A percentile compares a stretch with the other conserved stretches of the same genome.
Evolutionary conservation across 352 stramenopile genomes (phyloP).

Genomic region (Pythium sukuiense): DNA sequence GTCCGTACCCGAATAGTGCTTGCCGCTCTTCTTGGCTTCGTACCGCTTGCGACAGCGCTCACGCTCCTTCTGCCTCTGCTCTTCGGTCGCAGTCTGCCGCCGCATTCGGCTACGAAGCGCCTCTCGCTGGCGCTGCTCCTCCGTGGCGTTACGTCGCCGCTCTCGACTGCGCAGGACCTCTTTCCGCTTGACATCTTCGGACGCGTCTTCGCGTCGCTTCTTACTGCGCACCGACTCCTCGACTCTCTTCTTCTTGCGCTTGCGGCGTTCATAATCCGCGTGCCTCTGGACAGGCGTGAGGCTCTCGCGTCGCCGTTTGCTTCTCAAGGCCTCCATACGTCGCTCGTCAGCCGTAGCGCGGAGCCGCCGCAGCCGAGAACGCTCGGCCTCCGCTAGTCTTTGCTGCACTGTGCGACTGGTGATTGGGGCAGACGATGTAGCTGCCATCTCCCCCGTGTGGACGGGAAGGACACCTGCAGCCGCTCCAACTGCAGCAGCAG

Average conservation of each 20-base stretch:
- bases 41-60: slow-evolving; percentile 71
- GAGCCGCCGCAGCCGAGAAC: slow-evolving; percentile 54
- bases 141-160: slow-evolving; percentile 57
- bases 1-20: slow-evolving; percentile 16
- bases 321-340: slow-evolving; percentile 54
- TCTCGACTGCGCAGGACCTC: slow-evolving; percentile 63
- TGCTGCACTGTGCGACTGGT: slow-evolving; percentile 22
- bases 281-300: slow-evolving; percentile 67
- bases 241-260: slow-evolving; percentile 50
- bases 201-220: slow-evolving; percentile 46
- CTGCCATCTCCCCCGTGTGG: neutral
- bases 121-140: slow-evolving; percentile 64
- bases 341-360: slow-evolving; percentile 46
- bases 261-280: slow-evolving; percentile 59
- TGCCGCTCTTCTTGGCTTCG: slow-evolving; percentile 49
- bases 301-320: slow-evolving; percentile 55
- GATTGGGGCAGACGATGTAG: neutral
- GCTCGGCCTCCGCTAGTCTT: slow-evolving; percentile 52
- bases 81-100: slow-evolving; percentile 59
- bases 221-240: slow-evolving; percentile 54
- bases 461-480: neutral
- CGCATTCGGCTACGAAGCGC: slow-evolving; percentile 54
- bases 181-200: slow-evolving; percentile 42
- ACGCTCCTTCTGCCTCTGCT: slow-evolving; percentile 56
- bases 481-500: neutral